Evolutionary conservation across 768 basidiomycete genomes (phyloP).

Genomic region (Epithele typhae): DNA sequence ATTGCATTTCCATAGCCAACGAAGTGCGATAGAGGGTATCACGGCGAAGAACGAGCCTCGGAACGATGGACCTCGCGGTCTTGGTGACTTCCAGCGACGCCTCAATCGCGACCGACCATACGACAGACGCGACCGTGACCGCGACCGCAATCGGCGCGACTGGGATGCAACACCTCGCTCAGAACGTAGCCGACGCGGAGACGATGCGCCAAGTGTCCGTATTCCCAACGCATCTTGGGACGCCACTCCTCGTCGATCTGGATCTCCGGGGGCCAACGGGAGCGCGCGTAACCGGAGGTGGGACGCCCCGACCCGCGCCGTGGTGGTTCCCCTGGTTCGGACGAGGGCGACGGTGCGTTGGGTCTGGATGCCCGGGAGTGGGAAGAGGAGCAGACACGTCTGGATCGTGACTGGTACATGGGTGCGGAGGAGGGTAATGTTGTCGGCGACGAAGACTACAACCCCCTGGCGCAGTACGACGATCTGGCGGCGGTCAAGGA

Average conservation of each 20-base stretch:
- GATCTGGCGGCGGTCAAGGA: slow-evolving; percentile 68
- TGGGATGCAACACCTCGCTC: slow-evolving; percentile 66
- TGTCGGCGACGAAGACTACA: slow-evolving; percentile 88
- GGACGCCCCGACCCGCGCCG: slow-evolving; percentile 83
- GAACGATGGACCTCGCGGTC: slow-evolving; percentile 62
- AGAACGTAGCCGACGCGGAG: slow-evolving; percentile 40
- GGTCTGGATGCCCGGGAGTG: slow-evolving; percentile 82
- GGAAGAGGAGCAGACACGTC: slow-evolving; percentile 91
- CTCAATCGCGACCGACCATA: slow-evolving; percentile 61
- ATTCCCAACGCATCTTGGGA: slow-evolving; percentile 95
- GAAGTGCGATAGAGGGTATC: slow-evolving; percentile 59
- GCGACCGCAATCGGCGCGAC: slow-evolving; percentile 26
- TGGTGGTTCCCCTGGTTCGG: slow-evolving; percentile 66
- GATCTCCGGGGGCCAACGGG: slow-evolving; percentile 7
- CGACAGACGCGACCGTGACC: slow-evolving; percentile 19
- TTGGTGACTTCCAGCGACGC: slow-evolving; percentile 93
- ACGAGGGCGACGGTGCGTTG: slow-evolving; percentile 36
- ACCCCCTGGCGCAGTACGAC: slow-evolving; percentile 91
- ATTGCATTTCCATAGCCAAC: neutral
- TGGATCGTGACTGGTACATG: slow-evolving; percentile 97
- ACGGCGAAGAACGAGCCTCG: slow-evolving; percentile 51
- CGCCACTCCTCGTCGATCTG: slow-evolving; percentile 67
- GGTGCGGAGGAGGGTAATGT: slow-evolving; percentile 83
- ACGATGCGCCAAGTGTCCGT: slow-evolving; percentile 77
- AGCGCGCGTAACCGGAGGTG: slow-evolving; percentile 40